These are phyloP conservation scores for Amylocarpus encephaloides DNA, from an alignment of 2,329 filamentous ascomycete genomes.

Conservation along the genomic window DNA sequence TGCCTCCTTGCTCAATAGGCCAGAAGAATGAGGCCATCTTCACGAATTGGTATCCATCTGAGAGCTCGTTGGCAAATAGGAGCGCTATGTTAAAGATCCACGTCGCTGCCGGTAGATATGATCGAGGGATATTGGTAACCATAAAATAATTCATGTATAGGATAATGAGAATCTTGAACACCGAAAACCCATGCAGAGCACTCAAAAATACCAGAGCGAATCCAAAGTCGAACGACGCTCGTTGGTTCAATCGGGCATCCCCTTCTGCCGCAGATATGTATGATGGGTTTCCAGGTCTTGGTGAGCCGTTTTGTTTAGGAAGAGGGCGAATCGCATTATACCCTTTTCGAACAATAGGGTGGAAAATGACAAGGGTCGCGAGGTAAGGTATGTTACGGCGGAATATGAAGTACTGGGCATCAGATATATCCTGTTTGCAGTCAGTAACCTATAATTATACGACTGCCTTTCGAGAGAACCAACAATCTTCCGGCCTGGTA, in stretches of 20 bases:
- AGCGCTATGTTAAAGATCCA: slow-evolving; percentile 86
- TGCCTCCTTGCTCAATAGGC: slow-evolving; percentile 11
- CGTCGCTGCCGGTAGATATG: slow-evolving; percentile 66
- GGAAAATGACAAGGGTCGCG: slow-evolving; percentile 63
- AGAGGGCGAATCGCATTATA: slow-evolving; percentile 51
- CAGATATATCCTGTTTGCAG: slow-evolving; percentile 67
- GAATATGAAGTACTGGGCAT: slow-evolving; percentile 80
- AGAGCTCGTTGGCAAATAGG: slow-evolving; percentile 86
- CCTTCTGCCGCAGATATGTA: slow-evolving; percentile 39
- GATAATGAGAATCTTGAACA: slow-evolving; percentile 74
- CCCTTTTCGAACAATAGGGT: slow-evolving; percentile 68
- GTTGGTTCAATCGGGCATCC: slow-evolving; percentile 56
- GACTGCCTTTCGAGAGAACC: slow-evolving; percentile 24
- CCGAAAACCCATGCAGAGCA: slow-evolving; percentile 78
- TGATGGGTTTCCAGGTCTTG: slow-evolving; percentile 30
- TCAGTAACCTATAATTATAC: slow-evolving; percentile 9
- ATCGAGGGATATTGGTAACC: slow-evolving; percentile 63
- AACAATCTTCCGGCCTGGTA: slow-evolving; percentile 84
- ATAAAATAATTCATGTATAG: slow-evolving; percentile 77
- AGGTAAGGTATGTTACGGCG: slow-evolving; percentile 82
- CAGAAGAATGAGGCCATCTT: slow-evolving; percentile 51
- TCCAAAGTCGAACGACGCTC: slow-evolving; percentile 72
- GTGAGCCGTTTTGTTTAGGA: slow-evolving; percentile 17
- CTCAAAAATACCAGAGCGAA: slow-evolving; percentile 77
- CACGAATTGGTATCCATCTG: slow-evolving; percentile 67